Base-by-base conservation (phyloP, 2,329 filamentous ascomycete genomes). In the Monosporascus sp. region DNA sequence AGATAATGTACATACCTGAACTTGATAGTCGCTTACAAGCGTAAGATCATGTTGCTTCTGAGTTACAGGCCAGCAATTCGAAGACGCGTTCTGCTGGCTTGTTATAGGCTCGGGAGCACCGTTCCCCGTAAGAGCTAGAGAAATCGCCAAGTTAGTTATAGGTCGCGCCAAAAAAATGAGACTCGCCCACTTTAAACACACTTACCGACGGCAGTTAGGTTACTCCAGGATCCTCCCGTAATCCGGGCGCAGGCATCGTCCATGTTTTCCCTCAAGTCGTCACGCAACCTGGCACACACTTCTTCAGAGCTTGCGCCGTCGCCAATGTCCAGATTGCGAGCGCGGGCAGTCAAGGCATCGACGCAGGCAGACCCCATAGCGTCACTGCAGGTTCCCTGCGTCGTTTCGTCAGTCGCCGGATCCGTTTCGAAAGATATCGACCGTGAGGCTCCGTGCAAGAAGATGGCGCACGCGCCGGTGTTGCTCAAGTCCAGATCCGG, bases 331-430 rank as follows among this genome's bases (percentile, higher is more conserved):
- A 55, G n/a, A 3, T 46, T 28, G n/a, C 37, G 50, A 7, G 60
- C 61, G 3, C 55, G 52, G 4, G 50, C 49, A 11, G 59, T 41
- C 15, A 64, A 35, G 14, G 58, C 60, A 26, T 43, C 24, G 7
- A 63, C 61, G 26, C 61, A 65, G 9, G 49, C 49, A 0, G 52
- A 37, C n/a, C 59, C 59, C 57, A 64, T 56, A 18, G 63, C 61
- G 24, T 60, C 53, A 6, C 38, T 24, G 26, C 61, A 63, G 2
- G 61, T 62, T 5, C 63, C 61, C 45, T 63, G 43, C 1, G 56
- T 43, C 20, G 47, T 50, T n/a, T 60, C 56, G 3, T 37, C 9
- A 3, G 37, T 40, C 20, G 28, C 7, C n/a, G 22, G 24, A 7
- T 38, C 43, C 3, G 38, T 15, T 24, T 51, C 50, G 49, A 62